These are phyloP conservation scores for Globisporangium cystogenes DNA, from an alignment of 352 stramenopile species.

Conservation along the genomic window DNA sequence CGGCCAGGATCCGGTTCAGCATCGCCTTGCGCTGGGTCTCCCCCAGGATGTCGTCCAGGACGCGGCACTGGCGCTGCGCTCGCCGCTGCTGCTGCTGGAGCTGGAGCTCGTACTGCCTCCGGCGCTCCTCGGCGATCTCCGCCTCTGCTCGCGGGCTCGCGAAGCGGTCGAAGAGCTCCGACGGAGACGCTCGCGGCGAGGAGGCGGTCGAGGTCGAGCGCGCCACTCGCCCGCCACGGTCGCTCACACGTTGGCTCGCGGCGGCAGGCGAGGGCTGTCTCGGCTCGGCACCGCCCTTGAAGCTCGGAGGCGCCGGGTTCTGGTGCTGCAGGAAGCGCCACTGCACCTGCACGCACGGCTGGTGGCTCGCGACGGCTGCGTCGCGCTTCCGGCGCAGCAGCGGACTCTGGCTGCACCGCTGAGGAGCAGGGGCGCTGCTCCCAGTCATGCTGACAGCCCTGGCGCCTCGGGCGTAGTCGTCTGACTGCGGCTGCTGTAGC, in stretches of 20 bases:
- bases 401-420: conserved; percentile 19
- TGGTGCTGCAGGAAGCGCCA: conserved; percentile 50
- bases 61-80: conserved; percentile 13
- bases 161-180: conserved; percentile 7
- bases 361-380: conserved; percentile 12
- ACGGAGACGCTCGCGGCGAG: neutral
- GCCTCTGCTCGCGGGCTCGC: conserved; percentile 8
- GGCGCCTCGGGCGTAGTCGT: too few species aligned
- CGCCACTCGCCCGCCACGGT: neutral
- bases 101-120: neutral
- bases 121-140: conserved; percentile 14
- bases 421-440: conserved; percentile 2
- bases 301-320: conserved; percentile 18
- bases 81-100: conserved; percentile 10
- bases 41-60: conserved; percentile 46
- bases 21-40: conserved; percentile 59
- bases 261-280: neutral
- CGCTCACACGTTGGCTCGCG: neutral
- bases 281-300: neutral
- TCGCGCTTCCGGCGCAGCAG: conserved; percentile 25
- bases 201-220: too few species aligned
- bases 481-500: too few species aligned
- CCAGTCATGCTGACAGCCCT: too few species aligned
- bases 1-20: conserved; percentile 54
- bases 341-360: conserved; percentile 39